A percentile compares a stretch with the other conserved stretches of the same genome.
phyloP scores from a whole-genome alignment of 345 rosid species.

The Rhizophora apiculata region DNA sequence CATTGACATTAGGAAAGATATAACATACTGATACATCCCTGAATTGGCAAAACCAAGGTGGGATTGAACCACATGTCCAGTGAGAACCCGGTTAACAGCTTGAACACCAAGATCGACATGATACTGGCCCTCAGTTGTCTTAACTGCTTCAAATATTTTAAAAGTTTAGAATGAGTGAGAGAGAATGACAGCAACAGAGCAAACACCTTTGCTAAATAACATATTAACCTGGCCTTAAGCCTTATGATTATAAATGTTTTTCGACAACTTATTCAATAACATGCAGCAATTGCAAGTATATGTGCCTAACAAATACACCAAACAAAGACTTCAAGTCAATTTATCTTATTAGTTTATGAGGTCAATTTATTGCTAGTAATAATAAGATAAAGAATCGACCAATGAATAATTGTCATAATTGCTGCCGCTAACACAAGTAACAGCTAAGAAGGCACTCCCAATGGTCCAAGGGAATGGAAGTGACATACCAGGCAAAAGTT shows the following conservation, averaged over 20 bases:
- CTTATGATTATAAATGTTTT: no score
- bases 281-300: no score
- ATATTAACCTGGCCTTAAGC: not conserved
- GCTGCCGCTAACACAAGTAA: not conserved
- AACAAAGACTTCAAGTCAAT: not conserved
- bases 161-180: not conserved
- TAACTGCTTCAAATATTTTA: conserved; percentile 18
- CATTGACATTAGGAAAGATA: not conserved
- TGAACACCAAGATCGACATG: conserved; percentile 3
- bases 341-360: no score
- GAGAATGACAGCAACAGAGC: conserved; percentile 1
- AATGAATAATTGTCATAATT: not conserved
- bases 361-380: no score
- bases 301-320: not conserved
- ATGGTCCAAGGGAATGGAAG: not conserved
- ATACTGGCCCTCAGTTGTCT: conserved; percentile 10
- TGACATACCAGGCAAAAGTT: conserved; percentile 8
- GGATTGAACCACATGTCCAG: conserved; percentile 10
- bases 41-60: conserved; percentile 15
- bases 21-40: conserved; percentile 19
- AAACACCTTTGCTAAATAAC: conserved; percentile 4
- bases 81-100: conserved; percentile 4
- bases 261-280: no score
- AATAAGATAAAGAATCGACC: no score
- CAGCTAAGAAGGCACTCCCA: not conserved